These are phyloP conservation scores for Thecaphora thlaspeos DNA, from an alignment of 1,284 basidiomycete genomes.

Conservation along the genomic window DNA sequence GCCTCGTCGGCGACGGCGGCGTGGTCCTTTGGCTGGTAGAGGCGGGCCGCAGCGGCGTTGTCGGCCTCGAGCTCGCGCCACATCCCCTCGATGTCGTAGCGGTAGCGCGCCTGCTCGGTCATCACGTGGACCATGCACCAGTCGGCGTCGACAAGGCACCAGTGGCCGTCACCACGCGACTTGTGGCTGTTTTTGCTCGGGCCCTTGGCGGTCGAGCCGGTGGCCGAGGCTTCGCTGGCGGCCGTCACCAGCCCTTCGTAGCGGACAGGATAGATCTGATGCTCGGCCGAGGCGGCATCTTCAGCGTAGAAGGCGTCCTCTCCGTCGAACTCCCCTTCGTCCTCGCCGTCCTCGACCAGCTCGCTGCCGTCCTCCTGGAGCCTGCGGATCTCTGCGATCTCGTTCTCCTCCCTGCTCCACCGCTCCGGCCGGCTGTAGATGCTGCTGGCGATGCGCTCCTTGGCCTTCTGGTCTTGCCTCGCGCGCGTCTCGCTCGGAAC, in stretches of 20 bases:
- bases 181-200: constrained; percentile 22
- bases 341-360: constrained; percentile 21
- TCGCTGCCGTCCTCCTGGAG: constrained; percentile 20
- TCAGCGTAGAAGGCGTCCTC: constrained; percentile 8
- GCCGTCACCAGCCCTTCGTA: constrained; percentile 50
- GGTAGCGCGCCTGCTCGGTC: constrained; percentile 44
- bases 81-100: constrained; percentile 50
- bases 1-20: too few species aligned
- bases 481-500: constrained; percentile 17
- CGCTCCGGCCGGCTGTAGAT: neutral
- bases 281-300: constrained; percentile 10
- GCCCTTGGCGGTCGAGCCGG: constrained; percentile 14
- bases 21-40: too few species aligned
- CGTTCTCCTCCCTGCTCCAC: constrained; percentile 14
- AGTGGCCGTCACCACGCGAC: constrained; percentile 52
- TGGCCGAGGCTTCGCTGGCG: constrained; percentile 25
- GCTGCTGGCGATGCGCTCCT: constrained; percentile 14
- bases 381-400: constrained; percentile 22
- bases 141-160: constrained; percentile 55
- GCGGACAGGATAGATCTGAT: constrained; percentile 33
- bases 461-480: constrained; percentile 27
- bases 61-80: constrained; percentile 38
- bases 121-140: constrained; percentile 58
- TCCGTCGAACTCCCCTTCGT: constrained; percentile 5
- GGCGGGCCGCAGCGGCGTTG: constrained; percentile 3